A percentile compares a stretch with the other conserved stretches of the same genome.
Conservation (phyloP, 345 rosid species). For the Acer campestre region DNA sequence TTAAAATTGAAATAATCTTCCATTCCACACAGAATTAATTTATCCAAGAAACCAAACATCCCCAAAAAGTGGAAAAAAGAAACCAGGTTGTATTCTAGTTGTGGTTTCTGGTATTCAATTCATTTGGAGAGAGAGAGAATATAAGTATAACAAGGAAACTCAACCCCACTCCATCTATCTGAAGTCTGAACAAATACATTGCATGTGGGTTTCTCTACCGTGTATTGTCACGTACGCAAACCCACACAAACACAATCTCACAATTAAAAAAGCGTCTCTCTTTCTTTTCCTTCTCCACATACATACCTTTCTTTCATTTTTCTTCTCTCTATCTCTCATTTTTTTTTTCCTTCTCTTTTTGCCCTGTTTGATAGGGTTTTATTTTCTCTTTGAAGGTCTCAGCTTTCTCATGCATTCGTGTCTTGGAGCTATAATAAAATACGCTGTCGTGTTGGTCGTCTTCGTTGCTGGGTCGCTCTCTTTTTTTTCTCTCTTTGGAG, state of each 20-base stretch:
- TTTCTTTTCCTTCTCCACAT: neutral
- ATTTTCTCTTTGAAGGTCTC: constrained; percentile 25
- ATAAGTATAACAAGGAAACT: constrained; percentile 44
- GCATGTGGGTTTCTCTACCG: constrained; percentile 47
- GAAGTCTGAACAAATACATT: constrained; percentile 53
- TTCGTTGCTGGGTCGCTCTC: constrained; percentile 38
- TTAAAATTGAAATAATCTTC: neutral
- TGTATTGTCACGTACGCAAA: constrained; percentile 37
- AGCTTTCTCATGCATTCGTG: constrained; percentile 54
- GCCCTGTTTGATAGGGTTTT: constrained; percentile 91
- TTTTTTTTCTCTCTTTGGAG: constrained; percentile 81
- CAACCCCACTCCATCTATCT: constrained; percentile 29
- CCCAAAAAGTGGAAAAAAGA: neutral
- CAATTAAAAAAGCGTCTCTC: constrained; percentile 18
- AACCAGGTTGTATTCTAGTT: neutral
- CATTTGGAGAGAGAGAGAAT: constrained; percentile 46
- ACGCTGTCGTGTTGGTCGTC: constrained; percentile 20
- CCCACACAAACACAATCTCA: neutral
- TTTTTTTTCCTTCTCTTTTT: constrained; percentile 37
- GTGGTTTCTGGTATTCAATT: constrained; percentile 32
- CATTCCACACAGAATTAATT: too few species aligned
- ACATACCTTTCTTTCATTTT: neutral
- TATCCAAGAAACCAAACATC: neutral
- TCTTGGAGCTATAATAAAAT: constrained; percentile 13
- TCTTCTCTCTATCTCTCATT: neutral